A percentile compares a stretch with the other conserved stretches of the same genome.
These are phyloP conservation scores for Neltuma alba DNA, from an alignment of 306 rosid genomes.

Conservation along the genomic window DNA sequence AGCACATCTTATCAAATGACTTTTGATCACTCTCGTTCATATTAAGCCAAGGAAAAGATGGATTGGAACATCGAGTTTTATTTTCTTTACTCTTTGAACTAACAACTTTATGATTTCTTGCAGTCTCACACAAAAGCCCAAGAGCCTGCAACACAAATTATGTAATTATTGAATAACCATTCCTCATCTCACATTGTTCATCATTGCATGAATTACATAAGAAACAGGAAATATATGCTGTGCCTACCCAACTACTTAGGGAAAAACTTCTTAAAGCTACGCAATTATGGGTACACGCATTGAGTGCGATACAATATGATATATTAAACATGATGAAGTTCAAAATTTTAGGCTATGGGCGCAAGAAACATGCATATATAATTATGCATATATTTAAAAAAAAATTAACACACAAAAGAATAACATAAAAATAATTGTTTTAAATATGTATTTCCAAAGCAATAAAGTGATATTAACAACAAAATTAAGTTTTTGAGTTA, in stretches of 20 bases:
- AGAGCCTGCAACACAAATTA: slow-evolving; percentile 71
- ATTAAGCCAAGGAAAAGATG: slow-evolving; percentile 54
- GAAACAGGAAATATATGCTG: background rate
- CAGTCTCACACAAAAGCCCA: slow-evolving; percentile 71
- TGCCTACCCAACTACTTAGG: background rate
- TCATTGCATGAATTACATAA: slow-evolving; percentile 1
- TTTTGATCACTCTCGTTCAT: slow-evolving; percentile 57
- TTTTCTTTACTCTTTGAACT: slow-evolving; percentile 48
- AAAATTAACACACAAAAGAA: background rate
- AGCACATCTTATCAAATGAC: slow-evolving; percentile 59
- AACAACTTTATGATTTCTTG: slow-evolving; percentile 48
- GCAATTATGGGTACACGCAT: background rate
- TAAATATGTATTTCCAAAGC: background rate
- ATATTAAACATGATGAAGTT: background rate
- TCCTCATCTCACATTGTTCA: background rate
- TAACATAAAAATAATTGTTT: background rate
- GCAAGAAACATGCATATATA: background rate
- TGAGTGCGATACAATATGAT: background rate
- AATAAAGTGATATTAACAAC: background rate
- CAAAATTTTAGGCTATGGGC: background rate
- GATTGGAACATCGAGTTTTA: slow-evolving; percentile 42
- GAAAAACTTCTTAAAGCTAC: background rate
- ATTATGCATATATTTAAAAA: background rate
- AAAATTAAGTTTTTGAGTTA: background rate
- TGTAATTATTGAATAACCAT: slow-evolving; percentile 23